Evolutionary conservation across 495 filamentous ascomycete genomes (phyloP).

Genomic region (Penicillium longicatenatum): DNA sequence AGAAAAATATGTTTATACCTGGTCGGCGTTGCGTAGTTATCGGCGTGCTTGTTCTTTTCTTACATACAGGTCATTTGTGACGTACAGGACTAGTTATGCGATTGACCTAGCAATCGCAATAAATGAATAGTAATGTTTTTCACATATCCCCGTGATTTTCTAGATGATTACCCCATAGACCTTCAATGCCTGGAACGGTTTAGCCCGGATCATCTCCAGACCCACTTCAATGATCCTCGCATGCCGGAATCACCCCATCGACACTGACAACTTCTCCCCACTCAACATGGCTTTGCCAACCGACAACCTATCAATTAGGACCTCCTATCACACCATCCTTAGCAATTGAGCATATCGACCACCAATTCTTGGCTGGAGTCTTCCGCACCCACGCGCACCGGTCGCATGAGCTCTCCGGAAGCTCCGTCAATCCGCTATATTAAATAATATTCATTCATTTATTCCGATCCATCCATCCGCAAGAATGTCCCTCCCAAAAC

Average conservation of each 20-base stretch:
- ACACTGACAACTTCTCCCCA: background rate
- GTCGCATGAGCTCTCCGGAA: background rate
- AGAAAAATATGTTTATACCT: constrained; percentile 27
- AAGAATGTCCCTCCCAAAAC: constrained; percentile 29
- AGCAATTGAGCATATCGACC: background rate
- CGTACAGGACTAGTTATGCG: background rate
- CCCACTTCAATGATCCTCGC: constrained; percentile 14
- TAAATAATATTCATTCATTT: constrained; percentile 2
- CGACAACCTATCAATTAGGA: background rate
- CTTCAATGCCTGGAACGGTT: constrained; percentile 14
- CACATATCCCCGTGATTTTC: background rate
- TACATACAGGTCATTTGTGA: constrained; percentile 3
- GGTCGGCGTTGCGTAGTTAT: constrained; percentile 22
- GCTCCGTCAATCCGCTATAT: background rate
- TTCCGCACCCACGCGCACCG: background rate
- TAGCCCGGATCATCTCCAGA: constrained; percentile 16
- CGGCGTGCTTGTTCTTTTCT: constrained; percentile 7
- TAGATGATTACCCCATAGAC: constrained; percentile 1
- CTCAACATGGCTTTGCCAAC: constrained; percentile 4
- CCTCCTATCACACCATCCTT: background rate
- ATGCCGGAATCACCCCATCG: constrained; percentile 5
- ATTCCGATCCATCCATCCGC: background rate
- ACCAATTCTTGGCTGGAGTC: background rate
- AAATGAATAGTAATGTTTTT: constrained; percentile 6
- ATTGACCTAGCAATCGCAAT: background rate